phyloP scores from a whole-genome alignment of 495 filamentous ascomycete genomes.

The Penicillium simplicissimum region DNA sequence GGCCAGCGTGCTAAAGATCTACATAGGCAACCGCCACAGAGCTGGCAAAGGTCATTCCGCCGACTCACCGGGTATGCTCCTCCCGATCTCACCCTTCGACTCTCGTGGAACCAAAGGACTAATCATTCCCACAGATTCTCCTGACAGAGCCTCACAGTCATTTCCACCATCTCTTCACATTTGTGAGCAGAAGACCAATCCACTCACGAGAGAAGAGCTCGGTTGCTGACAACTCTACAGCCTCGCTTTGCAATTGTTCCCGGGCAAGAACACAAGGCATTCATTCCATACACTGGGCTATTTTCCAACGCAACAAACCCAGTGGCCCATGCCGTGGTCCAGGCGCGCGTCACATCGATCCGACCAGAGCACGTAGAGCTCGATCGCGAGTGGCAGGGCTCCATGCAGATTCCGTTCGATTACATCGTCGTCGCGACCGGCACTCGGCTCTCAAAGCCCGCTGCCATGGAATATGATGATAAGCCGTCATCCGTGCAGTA shows the following conservation, averaged over 20 bases:
- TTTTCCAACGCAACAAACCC: conserved; percentile 38
- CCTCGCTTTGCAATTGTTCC: conserved; percentile 53
- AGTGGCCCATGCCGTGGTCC: conserved; percentile 38
- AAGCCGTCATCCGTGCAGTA: conserved; percentile 44
- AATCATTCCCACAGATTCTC: conserved; percentile 37
- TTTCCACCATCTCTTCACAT: conserved; percentile 56
- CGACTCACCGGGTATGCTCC: conserved; percentile 34
- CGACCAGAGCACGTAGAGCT: conserved; percentile 39
- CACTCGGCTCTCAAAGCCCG: conserved; percentile 46
- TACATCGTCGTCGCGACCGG: conserved; percentile 52
- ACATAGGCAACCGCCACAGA: conserved; percentile 36
- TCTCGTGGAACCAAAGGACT: background rate
- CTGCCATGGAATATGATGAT: conserved; percentile 47
- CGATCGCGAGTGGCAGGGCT: conserved; percentile 50
- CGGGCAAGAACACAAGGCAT: conserved; percentile 55
- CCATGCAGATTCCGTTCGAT: conserved; percentile 45
- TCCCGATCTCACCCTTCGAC: background rate
- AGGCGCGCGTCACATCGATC: conserved; percentile 46
- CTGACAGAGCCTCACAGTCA: conserved; percentile 54
- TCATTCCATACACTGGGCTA: conserved; percentile 51
- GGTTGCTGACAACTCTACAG: conserved; percentile 19
- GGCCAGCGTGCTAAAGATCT: background rate
- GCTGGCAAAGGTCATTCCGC: conserved; percentile 37
- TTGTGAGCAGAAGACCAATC: conserved; percentile 38
- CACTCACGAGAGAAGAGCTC: too few species aligned